Conservation (phyloP, 78 protist species). For the Tieghemostelium lacteum region DNA sequence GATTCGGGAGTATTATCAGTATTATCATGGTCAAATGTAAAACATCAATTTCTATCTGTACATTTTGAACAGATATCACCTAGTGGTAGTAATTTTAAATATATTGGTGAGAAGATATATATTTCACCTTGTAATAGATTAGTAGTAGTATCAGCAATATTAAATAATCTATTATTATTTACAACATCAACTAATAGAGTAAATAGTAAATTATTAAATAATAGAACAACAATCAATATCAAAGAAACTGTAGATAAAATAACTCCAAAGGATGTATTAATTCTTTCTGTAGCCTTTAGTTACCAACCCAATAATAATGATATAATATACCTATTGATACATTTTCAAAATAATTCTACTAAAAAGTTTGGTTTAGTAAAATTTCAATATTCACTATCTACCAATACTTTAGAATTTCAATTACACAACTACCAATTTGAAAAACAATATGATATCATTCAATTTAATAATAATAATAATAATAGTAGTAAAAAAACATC, state of each 20-base stretch:
- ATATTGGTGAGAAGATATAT: slow-evolving; percentile 31
- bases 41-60: slow-evolving; percentile 23
- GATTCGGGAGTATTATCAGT: slow-evolving; percentile 66
- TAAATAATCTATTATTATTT: slow-evolving; percentile 28
- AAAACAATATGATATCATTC: no score
- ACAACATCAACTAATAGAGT: neutral
- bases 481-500: no score
- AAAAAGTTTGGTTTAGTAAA: no score
- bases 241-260: neutral
- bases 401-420: no score
- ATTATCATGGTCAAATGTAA: slow-evolving; percentile 47
- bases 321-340: no score
- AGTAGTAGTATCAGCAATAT: slow-evolving; percentile 25
- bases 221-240: neutral
- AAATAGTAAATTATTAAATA: neutral
- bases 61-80: slow-evolving; percentile 27
- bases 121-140: slow-evolving; percentile 42
- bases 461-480: no score
- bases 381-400: no score
- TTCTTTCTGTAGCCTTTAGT: no score
- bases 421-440: no score
- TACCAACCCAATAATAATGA: no score
- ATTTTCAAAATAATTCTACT: no score
- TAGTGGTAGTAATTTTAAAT: slow-evolving; percentile 24
- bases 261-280: no score